phyloP scores from a whole-genome alignment of 139 green algal species.

The Chlamydomonas schloesseri region DNA sequence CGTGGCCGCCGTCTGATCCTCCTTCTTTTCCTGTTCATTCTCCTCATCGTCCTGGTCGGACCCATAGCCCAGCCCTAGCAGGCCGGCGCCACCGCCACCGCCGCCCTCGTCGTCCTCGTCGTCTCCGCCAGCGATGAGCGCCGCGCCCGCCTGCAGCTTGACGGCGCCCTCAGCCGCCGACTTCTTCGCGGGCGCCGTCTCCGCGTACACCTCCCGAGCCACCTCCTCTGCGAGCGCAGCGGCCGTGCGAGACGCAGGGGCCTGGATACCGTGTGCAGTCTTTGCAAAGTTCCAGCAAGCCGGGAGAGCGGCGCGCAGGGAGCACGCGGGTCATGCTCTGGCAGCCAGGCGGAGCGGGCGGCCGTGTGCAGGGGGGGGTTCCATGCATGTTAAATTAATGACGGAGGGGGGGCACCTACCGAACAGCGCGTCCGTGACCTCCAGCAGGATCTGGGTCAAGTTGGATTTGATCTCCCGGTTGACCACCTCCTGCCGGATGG shows the following conservation, averaged over 20 bases:
- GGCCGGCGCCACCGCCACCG: not conserved
- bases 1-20: not conserved
- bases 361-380: no score
- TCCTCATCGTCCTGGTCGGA: constrained; percentile 56
- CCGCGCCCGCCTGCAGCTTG: constrained; percentile 34
- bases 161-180: constrained; percentile 27
- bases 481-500: constrained; percentile 42
- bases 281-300: no score
- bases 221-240: constrained; percentile 69
- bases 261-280: no score
- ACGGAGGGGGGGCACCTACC: constrained; percentile 60
- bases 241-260: no score
- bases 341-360: no score
- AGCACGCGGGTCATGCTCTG: no score
- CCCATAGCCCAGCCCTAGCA: constrained; percentile 54
- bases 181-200: not conserved
- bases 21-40: not conserved
- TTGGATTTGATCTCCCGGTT: constrained; percentile 57
- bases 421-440: constrained; percentile 75
- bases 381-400: no score
- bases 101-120: constrained; percentile 4
- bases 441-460: constrained; percentile 70
- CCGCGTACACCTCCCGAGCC: constrained; percentile 54
- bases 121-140: constrained; percentile 23
- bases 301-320: no score